Evolutionary conservation across 2,329 filamentous ascomycete genomes (phyloP).

Genomic region (Lecanicillium sp.): DNA sequence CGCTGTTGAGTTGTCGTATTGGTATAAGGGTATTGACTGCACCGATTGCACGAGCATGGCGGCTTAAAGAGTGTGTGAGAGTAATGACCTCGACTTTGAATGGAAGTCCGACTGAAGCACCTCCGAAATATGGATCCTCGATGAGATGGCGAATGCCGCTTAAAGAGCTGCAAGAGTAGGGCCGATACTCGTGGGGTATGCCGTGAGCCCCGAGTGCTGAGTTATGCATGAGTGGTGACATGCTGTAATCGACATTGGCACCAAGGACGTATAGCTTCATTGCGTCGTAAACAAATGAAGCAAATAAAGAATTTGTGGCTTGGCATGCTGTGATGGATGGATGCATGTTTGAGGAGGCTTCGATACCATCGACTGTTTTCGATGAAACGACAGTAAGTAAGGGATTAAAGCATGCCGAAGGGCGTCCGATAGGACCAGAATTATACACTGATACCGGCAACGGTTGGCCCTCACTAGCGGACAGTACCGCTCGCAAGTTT

Average conservation of each 20-base stretch:
- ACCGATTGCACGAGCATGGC: conserved; percentile 65
- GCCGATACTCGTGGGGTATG: conserved; percentile 60
- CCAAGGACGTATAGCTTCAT: conserved; percentile 69
- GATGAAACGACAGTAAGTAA: conserved; percentile 36
- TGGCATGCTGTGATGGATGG: conserved; percentile 48
- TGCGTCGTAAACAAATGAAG: conserved; percentile 57
- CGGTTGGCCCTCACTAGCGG: conserved; percentile 27
- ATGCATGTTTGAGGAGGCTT: conserved; percentile 12
- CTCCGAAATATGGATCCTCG: conserved; percentile 59
- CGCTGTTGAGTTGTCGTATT: conserved; percentile 49
- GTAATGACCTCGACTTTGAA: conserved; percentile 69
- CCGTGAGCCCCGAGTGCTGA: conserved; percentile 59
- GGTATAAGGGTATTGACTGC: conserved; percentile 71
- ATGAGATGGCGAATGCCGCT: conserved; percentile 56
- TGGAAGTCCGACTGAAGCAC: conserved; percentile 62
- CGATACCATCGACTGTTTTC: conserved; percentile 20
- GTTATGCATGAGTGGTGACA: conserved; percentile 73
- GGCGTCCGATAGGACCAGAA: conserved; percentile 51
- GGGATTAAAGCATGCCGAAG: conserved; percentile 58
- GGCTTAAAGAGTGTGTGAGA: conserved; percentile 59
- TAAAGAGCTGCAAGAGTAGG: conserved; percentile 53
- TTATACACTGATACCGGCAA: conserved; percentile 57
- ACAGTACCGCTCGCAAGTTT: conserved; percentile 42
- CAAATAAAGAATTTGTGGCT: conserved; percentile 56
- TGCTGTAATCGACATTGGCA: conserved; percentile 61